Base-by-base conservation (phyloP, 2,329 filamentous ascomycete genomes). In the Escovopsis sp. region DNA sequence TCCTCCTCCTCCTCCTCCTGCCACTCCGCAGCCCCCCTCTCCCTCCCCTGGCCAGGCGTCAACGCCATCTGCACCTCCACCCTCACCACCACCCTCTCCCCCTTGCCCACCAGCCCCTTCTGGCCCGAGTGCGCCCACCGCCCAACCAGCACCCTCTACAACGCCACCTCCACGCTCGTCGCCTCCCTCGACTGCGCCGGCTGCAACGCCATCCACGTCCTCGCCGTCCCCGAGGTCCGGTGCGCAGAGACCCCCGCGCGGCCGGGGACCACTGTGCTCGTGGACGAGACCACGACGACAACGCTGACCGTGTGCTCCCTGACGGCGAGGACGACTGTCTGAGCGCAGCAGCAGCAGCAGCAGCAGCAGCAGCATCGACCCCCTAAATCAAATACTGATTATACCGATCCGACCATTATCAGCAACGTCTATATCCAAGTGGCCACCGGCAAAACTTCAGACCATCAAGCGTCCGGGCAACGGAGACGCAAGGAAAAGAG, bases 121-220 rank as follows among this genome's bases (percentile, higher is more conserved):
- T 58, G 54, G 56, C 45, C 45, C 8, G 45, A 48, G 39, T 54
- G 52, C 43, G 41, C 2, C 27, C 27, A 8, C 49, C 41, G 12
- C 41, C 56, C 29, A 49, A 56, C 50, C 2, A 14, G 35, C 15
- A 56, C 51, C 7, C 31, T 49, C 12, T 59, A 57, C 43, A 50
- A 56, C 1, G 48, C 53, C 4, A 58, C 56, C 1, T 48, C 48
- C 8, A 53, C 53, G 7, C 7, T 51, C 2, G 49, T 44, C 15
- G 44, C 39, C 2, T 35, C 49, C 12, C 43, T 61, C 30, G 50
- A 62, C 48, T 63, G 60, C 43, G 45, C 54, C 36, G 60, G 57
- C 2, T 62, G 59, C 43, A 40, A 48, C 8, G 41, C 46, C 34
- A 29, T 61, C 12, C 30, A 34, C 1, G 46, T 60, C 7, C 27